Conservation (phyloP, 176 grass and related monocot genomes). For the Oryza nivara region DNA sequence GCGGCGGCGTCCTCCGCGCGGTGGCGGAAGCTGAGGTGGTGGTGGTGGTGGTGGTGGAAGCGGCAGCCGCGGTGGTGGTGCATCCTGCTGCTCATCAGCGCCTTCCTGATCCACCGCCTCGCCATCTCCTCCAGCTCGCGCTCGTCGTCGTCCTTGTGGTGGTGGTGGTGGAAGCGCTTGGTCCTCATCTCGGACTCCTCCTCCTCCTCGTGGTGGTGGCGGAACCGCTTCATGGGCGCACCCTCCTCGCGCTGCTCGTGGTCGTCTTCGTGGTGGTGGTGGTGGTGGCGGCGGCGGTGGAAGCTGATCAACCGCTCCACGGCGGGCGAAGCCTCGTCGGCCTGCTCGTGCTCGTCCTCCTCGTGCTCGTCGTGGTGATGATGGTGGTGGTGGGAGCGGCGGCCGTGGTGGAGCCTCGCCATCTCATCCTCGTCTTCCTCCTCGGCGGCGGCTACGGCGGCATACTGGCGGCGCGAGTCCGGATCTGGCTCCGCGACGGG, state of each 20-base stretch:
- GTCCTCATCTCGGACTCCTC: background rate
- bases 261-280: no score
- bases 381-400: no score
- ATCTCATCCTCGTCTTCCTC: background rate
- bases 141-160: background rate
- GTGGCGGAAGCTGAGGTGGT: background rate
- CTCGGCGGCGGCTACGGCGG: no score
- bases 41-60: background rate
- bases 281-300: no score
- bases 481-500: conserved; percentile 33
- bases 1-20: background rate
- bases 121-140: conserved; percentile 34
- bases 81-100: conserved; percentile 1
- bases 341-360: no score
- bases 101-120: conserved; percentile 35
- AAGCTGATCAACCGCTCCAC: no score
- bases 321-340: no score
- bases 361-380: no score
- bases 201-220: background rate
- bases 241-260: no score
- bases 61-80: background rate
- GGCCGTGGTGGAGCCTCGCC: background rate
- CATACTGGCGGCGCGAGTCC: background rate
- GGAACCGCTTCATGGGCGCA: background rate
- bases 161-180: conserved; percentile 19